phyloP scores from a whole-genome alignment of 2,329 filamentous ascomycete genomes.

The Colletotrichum tofieldiae region DNA sequence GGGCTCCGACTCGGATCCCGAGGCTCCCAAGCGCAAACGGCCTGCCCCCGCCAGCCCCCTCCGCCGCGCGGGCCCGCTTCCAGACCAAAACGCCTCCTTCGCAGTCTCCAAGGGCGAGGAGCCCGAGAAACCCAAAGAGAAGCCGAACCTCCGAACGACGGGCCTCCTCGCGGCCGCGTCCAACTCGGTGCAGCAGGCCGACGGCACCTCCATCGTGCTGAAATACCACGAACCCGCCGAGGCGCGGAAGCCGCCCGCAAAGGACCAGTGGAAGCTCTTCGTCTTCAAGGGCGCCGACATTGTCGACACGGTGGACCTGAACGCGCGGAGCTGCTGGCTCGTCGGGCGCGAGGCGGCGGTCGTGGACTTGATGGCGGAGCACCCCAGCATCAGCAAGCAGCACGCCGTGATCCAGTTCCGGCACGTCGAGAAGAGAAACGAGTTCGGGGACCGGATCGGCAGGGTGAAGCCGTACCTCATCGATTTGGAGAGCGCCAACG shows the following conservation, averaged over 20 bases:
- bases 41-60: constrained; percentile 40
- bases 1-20: constrained; percentile 50
- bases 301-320: constrained; percentile 85
- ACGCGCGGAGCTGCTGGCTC: constrained; percentile 88
- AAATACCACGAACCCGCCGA: constrained; percentile 98
- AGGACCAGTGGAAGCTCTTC: constrained; percentile 89
- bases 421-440: constrained; percentile 85
- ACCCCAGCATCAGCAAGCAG: constrained; percentile 95
- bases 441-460: constrained; percentile 87
- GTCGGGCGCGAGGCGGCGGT: constrained; percentile 86
- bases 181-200: constrained; percentile 80
- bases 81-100: constrained; percentile 74
- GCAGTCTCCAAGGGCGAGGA: constrained; percentile 67
- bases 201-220: constrained; percentile 82
- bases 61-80: constrained; percentile 65
- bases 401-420: constrained; percentile 97
- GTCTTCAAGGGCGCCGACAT: constrained; percentile 90
- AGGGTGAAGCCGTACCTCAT: constrained; percentile 90
- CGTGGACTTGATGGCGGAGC: constrained; percentile 87
- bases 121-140: constrained; percentile 79
- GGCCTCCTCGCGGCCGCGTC: constrained; percentile 90
- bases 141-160: constrained; percentile 87
- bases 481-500: constrained; percentile 94
- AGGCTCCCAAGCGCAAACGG: constrained; percentile 50
- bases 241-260: constrained; percentile 86